A percentile compares a stretch with the other conserved stretches of the same genome.
Conservation (phyloP, 1,139 yeast species). For the Suhomyces bokatorum region DNA sequence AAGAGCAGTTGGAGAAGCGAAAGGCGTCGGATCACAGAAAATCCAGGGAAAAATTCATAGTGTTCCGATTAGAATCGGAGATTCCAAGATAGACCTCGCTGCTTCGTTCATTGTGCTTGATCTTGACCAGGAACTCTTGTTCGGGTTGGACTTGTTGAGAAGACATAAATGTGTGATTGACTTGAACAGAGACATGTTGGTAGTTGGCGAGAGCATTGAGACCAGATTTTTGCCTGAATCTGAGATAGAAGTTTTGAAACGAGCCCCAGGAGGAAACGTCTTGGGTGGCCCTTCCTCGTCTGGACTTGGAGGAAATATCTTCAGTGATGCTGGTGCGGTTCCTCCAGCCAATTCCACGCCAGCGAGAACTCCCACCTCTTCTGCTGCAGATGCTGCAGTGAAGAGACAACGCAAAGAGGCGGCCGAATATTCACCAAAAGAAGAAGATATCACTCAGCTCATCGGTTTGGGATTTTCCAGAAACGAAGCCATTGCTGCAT, state of each 20-base stretch:
- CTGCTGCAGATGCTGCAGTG: constrained; percentile 31
- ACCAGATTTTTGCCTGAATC: constrained; percentile 72
- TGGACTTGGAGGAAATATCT: constrained; percentile 40
- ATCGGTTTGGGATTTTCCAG: constrained; percentile 71
- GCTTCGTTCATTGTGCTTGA: constrained; percentile 84
- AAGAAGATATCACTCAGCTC: constrained; percentile 53
- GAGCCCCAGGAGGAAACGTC: constrained; percentile 5
- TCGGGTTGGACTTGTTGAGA: constrained; percentile 80
- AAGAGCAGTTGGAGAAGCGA: constrained; percentile 78
- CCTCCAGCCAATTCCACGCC: constrained; percentile 10
- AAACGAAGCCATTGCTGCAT: constrained; percentile 63
- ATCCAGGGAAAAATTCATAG: constrained; percentile 86
- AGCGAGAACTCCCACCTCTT: constrained; percentile 17
- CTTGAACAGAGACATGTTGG: constrained; percentile 62
- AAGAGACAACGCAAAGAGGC: constrained; percentile 22
- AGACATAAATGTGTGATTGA: constrained; percentile 86
- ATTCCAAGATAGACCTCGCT: constrained; percentile 51
- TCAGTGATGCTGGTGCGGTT: constrained; percentile 24
- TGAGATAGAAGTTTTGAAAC: constrained; percentile 34
- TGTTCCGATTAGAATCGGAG: constrained; percentile 80
- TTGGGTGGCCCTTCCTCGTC: constrained; percentile 11
- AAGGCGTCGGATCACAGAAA: constrained; percentile 84
- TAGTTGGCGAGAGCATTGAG: constrained; percentile 67
- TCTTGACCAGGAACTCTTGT: constrained; percentile 64
- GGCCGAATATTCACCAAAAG: constrained; percentile 24